Evolutionary conservation across 208 protist genomes (phyloP).

Genomic region (Angomonas deanei): DNA sequence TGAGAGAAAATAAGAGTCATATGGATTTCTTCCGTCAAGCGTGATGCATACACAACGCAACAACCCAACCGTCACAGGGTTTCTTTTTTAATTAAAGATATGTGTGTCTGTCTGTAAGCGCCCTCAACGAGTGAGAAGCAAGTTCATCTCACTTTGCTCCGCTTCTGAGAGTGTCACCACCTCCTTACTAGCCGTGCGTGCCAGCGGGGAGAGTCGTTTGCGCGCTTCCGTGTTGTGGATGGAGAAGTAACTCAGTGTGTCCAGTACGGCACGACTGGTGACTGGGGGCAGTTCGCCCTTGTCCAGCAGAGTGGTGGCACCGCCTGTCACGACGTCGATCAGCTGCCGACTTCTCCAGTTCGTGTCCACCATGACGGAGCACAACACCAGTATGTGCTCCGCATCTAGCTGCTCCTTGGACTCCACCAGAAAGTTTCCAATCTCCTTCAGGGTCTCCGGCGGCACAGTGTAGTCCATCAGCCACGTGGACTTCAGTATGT

Average conservation of each 20-base stretch:
- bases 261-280: constrained; percentile 48
- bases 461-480: constrained; percentile 33
- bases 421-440: constrained; percentile 36
- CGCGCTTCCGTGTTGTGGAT: constrained; percentile 48
- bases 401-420: constrained; percentile 32
- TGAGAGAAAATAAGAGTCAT: too few relatives aligned
- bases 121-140: constrained; percentile 17
- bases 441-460: background rate
- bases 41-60: too few relatives aligned
- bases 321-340: constrained; percentile 41
- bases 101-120: too few relatives aligned
- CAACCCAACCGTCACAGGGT: too few relatives aligned
- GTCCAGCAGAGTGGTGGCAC: constrained; percentile 27
- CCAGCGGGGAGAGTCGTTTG: constrained; percentile 42
- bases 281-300: constrained; percentile 27
- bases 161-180: constrained; percentile 48
- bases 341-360: constrained; percentile 41
- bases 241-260: constrained; percentile 42
- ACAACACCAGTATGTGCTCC: constrained; percentile 46
- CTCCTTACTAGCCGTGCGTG: constrained; percentile 71
- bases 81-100: too few relatives aligned
- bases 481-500: constrained; percentile 58
- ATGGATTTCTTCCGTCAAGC: too few relatives aligned
- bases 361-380: constrained; percentile 40
- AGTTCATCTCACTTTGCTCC: constrained; percentile 49